A percentile compares a stretch with the other conserved stretches of the same genome.
Evolutionary conservation across 345 rosid genomes (phyloP).

Genomic region (Crucihimalaya himalaica): DNA sequence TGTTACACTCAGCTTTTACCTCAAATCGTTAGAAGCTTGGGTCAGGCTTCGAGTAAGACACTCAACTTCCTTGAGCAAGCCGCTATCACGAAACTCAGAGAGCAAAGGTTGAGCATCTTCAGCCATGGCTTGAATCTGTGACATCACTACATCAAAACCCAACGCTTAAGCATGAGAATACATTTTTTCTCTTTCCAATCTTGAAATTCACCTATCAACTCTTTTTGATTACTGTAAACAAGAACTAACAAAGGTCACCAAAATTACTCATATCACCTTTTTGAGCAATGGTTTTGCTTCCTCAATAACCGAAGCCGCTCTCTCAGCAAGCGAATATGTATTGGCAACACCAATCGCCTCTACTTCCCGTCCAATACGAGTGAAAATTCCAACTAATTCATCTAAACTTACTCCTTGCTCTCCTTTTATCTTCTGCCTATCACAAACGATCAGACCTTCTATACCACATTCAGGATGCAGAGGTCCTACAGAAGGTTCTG

Average conservation of each 20-base stretch:
- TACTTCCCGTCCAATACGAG: conserved; percentile 85
- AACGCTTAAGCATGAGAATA: conserved; percentile 50
- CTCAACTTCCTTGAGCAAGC: conserved; percentile 90
- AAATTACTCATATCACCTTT: conserved; percentile 63
- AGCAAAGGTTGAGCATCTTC: conserved; percentile 96
- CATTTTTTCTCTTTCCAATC: conserved; percentile 4
- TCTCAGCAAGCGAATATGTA: conserved; percentile 67
- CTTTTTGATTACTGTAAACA: neutral
- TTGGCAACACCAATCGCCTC: conserved; percentile 81
- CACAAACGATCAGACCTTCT: conserved; percentile 90
- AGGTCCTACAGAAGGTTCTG: conserved; percentile 79
- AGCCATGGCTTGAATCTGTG: conserved; percentile 96
- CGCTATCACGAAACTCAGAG: conserved; percentile 80
- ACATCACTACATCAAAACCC: conserved; percentile 71
- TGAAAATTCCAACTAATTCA: conserved; percentile 82
- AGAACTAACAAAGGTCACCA: conserved; percentile 23
- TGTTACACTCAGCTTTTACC: conserved; percentile 46
- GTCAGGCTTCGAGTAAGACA: conserved; percentile 79
- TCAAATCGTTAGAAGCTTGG: conserved; percentile 85
- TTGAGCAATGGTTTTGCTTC: conserved; percentile 84
- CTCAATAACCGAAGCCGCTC: conserved; percentile 76
- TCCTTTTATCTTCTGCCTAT: conserved; percentile 88
- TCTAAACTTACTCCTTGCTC: conserved; percentile 92
- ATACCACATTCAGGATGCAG: conserved; percentile 69
- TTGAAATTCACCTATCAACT: neutral